phyloP scores from a whole-genome alignment of 2,329 filamentous ascomycete genomes.

The Fusarium secorum region DNA sequence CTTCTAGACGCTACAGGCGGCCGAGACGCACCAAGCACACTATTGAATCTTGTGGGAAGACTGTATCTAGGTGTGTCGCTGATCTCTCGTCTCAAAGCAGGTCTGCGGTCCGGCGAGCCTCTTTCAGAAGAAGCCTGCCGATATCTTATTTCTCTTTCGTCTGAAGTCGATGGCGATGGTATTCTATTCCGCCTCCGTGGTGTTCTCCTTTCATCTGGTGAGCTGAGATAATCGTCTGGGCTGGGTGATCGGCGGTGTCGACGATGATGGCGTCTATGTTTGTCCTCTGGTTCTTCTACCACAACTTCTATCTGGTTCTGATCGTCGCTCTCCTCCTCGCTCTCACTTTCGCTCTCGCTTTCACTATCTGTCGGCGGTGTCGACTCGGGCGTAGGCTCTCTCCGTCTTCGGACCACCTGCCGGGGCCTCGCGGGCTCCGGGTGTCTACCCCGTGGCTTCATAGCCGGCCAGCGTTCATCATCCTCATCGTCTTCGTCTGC shows the following conservation, averaged over 20 bases:
- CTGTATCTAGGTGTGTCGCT: slow-evolving; percentile 44
- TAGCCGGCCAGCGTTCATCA: slow-evolving; percentile 21
- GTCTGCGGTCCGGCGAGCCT: slow-evolving; percentile 42
- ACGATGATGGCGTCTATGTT: slow-evolving; percentile 27
- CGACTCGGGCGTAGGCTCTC: slow-evolving; percentile 32
- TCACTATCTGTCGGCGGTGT: slow-evolving; percentile 27
- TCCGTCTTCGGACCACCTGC: slow-evolving; percentile 23
- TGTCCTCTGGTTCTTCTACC: slow-evolving; percentile 43
- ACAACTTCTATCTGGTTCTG: slow-evolving; percentile 36
- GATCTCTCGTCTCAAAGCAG: slow-evolving; percentile 41
- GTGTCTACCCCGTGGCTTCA: slow-evolving; percentile 33
- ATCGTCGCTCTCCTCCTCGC: slow-evolving; percentile 25
- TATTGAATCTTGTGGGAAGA: slow-evolving; percentile 37
- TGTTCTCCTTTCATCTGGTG: slow-evolving; percentile 37
- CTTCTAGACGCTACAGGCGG: slow-evolving; percentile 47
- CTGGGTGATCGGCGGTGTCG: slow-evolving; percentile 33
- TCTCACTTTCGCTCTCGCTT: slow-evolving; percentile 22
- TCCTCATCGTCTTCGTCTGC: slow-evolving; percentile 39
- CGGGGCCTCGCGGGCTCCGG: slow-evolving; percentile 30
- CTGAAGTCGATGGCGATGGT: slow-evolving; percentile 36
- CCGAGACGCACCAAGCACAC: slow-evolving; percentile 47
- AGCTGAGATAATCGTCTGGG: slow-evolving; percentile 41
- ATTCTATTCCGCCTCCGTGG: slow-evolving; percentile 35
- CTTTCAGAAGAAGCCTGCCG: slow-evolving; percentile 41
- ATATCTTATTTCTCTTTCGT: slow-evolving; percentile 38